Evolutionary conservation across 2,329 filamentous ascomycete genomes (phyloP).

Genomic region (Lithohypha guttulata): DNA sequence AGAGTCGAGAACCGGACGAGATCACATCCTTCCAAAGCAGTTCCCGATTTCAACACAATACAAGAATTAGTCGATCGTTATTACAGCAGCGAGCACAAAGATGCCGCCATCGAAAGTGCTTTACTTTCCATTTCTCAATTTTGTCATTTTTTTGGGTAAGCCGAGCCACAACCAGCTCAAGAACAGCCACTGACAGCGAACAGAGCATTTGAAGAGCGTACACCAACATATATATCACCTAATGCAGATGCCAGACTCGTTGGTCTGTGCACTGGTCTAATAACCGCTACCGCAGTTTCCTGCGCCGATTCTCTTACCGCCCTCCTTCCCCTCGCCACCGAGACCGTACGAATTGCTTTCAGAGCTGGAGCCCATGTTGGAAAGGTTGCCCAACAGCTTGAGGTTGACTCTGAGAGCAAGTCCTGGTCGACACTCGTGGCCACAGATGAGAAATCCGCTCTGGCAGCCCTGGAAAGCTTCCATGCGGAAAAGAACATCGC

Average conservation of each 20-base stretch:
- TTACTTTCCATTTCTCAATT: conserved; percentile 36
- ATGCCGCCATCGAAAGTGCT: conserved; percentile 34
- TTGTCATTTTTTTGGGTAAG: conserved; percentile 36
- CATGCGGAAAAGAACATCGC: conserved; percentile 35
- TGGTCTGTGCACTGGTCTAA: conserved; percentile 34
- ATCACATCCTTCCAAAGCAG: conserved; percentile 21
- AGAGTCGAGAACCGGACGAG: conserved; percentile 29
- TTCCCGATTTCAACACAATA: conserved; percentile 22
- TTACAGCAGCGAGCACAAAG: conserved; percentile 20
- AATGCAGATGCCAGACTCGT: conserved; percentile 29
- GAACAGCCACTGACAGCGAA: conserved; percentile 13
- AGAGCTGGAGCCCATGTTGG: conserved; percentile 33
- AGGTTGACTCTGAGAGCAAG: conserved; percentile 23
- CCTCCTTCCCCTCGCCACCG: conserved; percentile 32
- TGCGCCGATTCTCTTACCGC: conserved; percentile 32
- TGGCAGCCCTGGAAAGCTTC: conserved; percentile 22
- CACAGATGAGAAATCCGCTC: conserved; percentile 24
- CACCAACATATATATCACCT: conserved; percentile 30
- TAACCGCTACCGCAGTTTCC: conserved; percentile 32
- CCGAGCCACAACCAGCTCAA: conserved; percentile 1
- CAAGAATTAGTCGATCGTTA: conserved; percentile 24
- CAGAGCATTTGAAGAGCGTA: conserved; percentile 34
- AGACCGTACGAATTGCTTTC: conserved; percentile 34
- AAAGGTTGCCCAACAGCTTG: conserved; percentile 30
- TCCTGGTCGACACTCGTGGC: conserved; percentile 34